Evolutionary conservation across 2,329 filamentous ascomycete species (phyloP).

Genomic region (Verruconis gallopava): DNA sequence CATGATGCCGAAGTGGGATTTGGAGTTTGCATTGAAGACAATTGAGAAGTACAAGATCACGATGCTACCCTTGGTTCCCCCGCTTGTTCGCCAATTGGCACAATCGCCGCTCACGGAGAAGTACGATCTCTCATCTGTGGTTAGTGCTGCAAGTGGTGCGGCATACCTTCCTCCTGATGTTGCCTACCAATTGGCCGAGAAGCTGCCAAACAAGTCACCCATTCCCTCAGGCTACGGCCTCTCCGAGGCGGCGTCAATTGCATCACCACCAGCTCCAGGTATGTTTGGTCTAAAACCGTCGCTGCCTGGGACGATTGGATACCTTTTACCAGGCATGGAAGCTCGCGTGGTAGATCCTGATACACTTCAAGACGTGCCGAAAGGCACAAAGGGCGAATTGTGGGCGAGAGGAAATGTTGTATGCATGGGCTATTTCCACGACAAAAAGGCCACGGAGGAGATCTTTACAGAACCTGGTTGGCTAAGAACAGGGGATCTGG

Average conservation of each 20-base stretch:
- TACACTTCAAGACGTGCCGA: slow-evolving; percentile 58
- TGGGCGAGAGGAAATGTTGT: slow-evolving; percentile 64
- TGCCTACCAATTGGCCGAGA: slow-evolving; percentile 45
- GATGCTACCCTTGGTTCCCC: slow-evolving; percentile 60
- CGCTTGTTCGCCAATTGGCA: slow-evolving; percentile 54
- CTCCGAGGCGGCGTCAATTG: slow-evolving; percentile 64
- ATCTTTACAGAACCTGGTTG: slow-evolving; percentile 57
- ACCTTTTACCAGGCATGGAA: slow-evolving; percentile 50
- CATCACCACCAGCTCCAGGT: slow-evolving; percentile 26
- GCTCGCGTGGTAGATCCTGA: slow-evolving; percentile 49
- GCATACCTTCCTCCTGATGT: slow-evolving; percentile 66
- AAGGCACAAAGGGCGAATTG: slow-evolving; percentile 68
- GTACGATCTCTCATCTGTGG: slow-evolving; percentile 59
- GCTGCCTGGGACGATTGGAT: slow-evolving; percentile 52
- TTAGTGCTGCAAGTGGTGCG: slow-evolving; percentile 57
- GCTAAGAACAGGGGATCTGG: slow-evolving; percentile 73
- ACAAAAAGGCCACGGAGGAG: slow-evolving; percentile 67
- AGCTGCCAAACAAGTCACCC: slow-evolving; percentile 47
- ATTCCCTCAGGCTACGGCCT: slow-evolving; percentile 65
- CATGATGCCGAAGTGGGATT: slow-evolving; percentile 62
- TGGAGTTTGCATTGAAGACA: slow-evolving; percentile 46
- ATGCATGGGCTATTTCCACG: slow-evolving; percentile 74
- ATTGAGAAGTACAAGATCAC: slow-evolving; percentile 59
- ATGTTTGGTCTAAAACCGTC: slow-evolving; percentile 26
- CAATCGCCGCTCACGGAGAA: slow-evolving; percentile 37